Percentiles rank a stretch among this genome's conserved stretches.
Evolutionary conservation across 768 basidiomycete genomes (phyloP).

Genomic region (Pulveroboletus sp.): DNA sequence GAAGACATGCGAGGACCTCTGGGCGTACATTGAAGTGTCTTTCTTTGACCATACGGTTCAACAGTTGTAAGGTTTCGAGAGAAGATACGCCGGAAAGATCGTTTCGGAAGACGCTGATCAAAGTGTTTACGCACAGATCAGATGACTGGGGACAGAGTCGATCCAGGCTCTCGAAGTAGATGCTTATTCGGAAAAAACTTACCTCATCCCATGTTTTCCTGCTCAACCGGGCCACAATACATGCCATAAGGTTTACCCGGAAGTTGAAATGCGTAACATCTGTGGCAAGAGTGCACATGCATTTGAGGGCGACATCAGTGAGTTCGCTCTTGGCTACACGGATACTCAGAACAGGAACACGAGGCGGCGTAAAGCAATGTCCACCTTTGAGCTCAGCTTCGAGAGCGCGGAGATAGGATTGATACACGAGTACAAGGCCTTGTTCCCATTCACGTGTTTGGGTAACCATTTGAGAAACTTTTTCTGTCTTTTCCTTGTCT

Average conservation of each 20-base stretch:
- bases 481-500: conserved; percentile 86
- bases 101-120: conserved; percentile 77
- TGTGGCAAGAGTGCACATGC: conserved; percentile 80
- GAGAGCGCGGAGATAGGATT: conserved; percentile 78
- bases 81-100: conserved; percentile 81
- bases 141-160: conserved; percentile 54
- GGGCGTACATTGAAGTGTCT: conserved; percentile 86
- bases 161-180: conserved; percentile 4
- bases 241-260: conserved; percentile 84
- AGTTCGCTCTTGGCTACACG: conserved; percentile 58
- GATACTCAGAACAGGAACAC: conserved; percentile 17
- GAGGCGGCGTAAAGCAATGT: conserved; percentile 15
- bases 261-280: conserved; percentile 97
- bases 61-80: conserved; percentile 80
- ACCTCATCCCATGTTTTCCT: conserved; percentile 88
- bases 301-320: conserved; percentile 66
- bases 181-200: conserved; percentile 24
- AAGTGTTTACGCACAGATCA: conserved; percentile 74
- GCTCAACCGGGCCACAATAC: conserved; percentile 77
- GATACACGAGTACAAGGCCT: conserved; percentile 83
- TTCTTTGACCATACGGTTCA: conserved; percentile 97
- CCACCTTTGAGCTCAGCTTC: conserved; percentile 82
- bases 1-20: conserved; percentile 77
- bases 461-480: conserved; percentile 90
- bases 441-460: conserved; percentile 94